These are phyloP conservation scores for Ogataea hybrid DNA, from an alignment of 1,139 yeast genomes.

Conservation along the genomic window DNA sequence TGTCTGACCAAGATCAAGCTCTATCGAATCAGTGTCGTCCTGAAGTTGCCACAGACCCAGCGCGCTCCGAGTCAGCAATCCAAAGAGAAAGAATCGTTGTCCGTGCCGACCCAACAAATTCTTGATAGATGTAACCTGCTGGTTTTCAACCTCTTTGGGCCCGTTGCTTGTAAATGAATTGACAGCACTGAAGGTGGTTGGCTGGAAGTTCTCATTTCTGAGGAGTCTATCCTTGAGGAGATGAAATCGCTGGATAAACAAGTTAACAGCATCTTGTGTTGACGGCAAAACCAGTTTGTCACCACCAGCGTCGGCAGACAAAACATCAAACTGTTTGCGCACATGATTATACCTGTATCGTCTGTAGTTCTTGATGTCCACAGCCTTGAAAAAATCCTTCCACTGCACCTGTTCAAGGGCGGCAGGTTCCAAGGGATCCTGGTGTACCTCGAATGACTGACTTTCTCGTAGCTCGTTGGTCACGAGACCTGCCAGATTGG, in stretches of 20 bases:
- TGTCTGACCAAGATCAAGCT: slow-evolving; percentile 65
- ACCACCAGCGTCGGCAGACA: slow-evolving; percentile 1
- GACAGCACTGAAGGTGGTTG: slow-evolving; percentile 42
- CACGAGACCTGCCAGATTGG: slow-evolving; percentile 4
- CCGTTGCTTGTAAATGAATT: slow-evolving; percentile 36
- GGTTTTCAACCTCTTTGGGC: slow-evolving; percentile 30
- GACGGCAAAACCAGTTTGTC: slow-evolving; percentile 22
- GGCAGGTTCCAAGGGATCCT: slow-evolving; percentile 11
- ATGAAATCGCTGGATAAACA: slow-evolving; percentile 52
- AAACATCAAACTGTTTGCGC: slow-evolving; percentile 60
- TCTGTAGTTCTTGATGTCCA: slow-evolving; percentile 68
- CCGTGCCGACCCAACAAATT: slow-evolving; percentile 86
- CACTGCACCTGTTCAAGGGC: slow-evolving; percentile 43
- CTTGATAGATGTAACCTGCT: slow-evolving; percentile 72
- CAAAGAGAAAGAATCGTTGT: slow-evolving; percentile 71
- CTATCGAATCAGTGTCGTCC: slow-evolving; percentile 79
- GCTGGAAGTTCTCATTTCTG: slow-evolving; percentile 73
- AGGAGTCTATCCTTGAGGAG: slow-evolving; percentile 66
- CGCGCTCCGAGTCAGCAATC: slow-evolving; percentile 61
- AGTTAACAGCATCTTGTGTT: slow-evolving; percentile 30
- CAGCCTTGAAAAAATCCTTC: slow-evolving; percentile 68
- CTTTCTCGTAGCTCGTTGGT: background rate
- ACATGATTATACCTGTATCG: slow-evolving; percentile 58
- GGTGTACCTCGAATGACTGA: slow-evolving; percentile 15
- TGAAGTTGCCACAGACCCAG: slow-evolving; percentile 74